A percentile compares a stretch with the other conserved stretches of the same genome.
Conservation (phyloP, 305 asterid species). For the Plantago rigida region DNA sequence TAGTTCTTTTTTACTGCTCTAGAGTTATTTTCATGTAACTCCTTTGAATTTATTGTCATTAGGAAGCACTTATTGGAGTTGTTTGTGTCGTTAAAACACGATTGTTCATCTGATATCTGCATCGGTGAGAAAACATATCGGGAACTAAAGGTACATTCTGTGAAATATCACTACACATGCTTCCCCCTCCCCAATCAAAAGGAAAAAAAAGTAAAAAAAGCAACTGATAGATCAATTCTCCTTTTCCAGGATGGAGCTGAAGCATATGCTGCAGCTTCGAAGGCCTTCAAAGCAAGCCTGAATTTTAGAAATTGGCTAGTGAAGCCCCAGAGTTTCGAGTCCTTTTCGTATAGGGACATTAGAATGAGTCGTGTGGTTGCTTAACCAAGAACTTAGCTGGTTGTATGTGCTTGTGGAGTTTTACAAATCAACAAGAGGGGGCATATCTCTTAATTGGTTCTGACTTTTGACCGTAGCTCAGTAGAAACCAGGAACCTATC, state of each 20-base stretch:
- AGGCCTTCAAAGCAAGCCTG: constrained; percentile 52
- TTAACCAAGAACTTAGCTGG: no score
- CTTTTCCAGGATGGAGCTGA: constrained; percentile 50
- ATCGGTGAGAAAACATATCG: constrained; percentile 37
- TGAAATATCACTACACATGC: neutral
- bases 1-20: constrained; percentile 8
- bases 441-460: no score
- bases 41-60: constrained; percentile 12
- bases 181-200: neutral
- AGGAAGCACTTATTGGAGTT: constrained; percentile 64
- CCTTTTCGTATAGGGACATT: constrained; percentile 32
- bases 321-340: constrained; percentile 60
- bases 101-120: constrained; percentile 24
- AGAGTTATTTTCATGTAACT: constrained; percentile 12
- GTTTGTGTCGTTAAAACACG: constrained; percentile 40
- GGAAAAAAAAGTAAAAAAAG: neutral
- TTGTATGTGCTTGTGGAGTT: no score
- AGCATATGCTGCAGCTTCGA: constrained; percentile 51
- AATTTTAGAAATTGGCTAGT: constrained; percentile 62
- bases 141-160: constrained; percentile 57
- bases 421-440: no score
- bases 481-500: no score
- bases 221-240: constrained; percentile 14
- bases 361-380: neutral
- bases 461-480: no score